Percentiles rank a stretch among this genome's conserved stretches.
Conservation (phyloP, 2,329 filamentous ascomycete genomes). For the Chrysoporthe puriensis region DNA sequence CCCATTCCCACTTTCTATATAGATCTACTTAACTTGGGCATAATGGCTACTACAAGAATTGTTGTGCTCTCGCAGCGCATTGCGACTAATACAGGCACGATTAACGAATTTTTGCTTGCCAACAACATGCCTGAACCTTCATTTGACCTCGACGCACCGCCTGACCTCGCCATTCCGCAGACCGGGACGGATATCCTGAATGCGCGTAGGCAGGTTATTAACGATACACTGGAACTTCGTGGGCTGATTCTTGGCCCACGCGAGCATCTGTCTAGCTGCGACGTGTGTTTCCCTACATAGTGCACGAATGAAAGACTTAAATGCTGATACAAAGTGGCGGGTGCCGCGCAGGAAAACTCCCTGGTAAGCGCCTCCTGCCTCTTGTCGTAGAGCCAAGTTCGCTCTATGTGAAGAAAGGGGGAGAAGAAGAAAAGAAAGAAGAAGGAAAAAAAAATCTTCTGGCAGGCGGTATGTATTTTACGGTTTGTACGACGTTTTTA, state of each 20-base stretch:
- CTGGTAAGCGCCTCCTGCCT: too few species aligned
- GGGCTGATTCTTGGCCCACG: conserved; percentile 30
- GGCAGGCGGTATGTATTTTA: too few species aligned
- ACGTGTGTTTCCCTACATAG: conserved; percentile 10
- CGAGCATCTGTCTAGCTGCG: conserved; percentile 30
- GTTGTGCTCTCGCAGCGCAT: conserved; percentile 25
- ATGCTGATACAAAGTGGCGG: neutral
- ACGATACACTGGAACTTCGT: conserved; percentile 30
- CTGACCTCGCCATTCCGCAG: conserved; percentile 14
- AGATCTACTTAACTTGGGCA: too few species aligned
- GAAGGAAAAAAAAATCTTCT: too few species aligned
- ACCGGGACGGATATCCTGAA: conserved; percentile 18
- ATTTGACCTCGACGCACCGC: conserved; percentile 29
- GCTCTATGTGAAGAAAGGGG: too few species aligned
- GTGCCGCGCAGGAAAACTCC: neutral
- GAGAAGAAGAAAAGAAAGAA: too few species aligned
- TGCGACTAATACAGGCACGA: conserved; percentile 30
- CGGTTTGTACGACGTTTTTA: neutral
- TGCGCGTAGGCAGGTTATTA: conserved; percentile 27
- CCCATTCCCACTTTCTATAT: too few species aligned
- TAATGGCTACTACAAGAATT: conserved; percentile 13
- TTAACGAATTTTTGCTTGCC: conserved; percentile 29
- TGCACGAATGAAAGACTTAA: neutral
- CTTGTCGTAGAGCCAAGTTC: too few species aligned
- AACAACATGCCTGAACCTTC: conserved; percentile 30